A percentile compares a stretch with the other conserved stretches of the same genome.
These are phyloP conservation scores for Leptographium galeiforme DNA, from an alignment of 2,329 filamentous ascomycete genomes.

Conservation along the genomic window DNA sequence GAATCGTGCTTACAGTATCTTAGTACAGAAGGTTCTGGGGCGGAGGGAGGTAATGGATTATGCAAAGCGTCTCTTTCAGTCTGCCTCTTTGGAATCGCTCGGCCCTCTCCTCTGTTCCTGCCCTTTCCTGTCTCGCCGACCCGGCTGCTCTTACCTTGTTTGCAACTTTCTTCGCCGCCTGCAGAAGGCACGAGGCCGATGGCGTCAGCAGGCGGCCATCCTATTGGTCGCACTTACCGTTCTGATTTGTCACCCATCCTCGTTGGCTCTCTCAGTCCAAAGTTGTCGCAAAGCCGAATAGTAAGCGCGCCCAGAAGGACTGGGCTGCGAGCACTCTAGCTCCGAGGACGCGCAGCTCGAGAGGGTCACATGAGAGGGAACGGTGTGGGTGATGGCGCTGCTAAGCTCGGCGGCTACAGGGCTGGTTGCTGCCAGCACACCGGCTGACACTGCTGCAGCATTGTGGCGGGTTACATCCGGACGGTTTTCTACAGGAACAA, in stretches of 20 bases:
- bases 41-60: too few species aligned
- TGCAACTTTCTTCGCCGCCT: background rate
- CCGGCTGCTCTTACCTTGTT: background rate
- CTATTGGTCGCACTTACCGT: background rate
- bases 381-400: too few species aligned
- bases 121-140: background rate
- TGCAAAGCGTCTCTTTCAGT: background rate
- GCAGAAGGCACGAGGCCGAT: background rate
- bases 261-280: too few species aligned
- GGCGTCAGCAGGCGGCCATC: background rate
- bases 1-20: too few species aligned
- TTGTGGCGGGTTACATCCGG: background rate
- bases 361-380: background rate
- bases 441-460: background rate
- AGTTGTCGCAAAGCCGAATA: too few species aligned
- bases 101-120: too few species aligned
- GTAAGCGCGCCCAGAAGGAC: too few species aligned
- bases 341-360: background rate
- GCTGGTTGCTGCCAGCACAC: background rate
- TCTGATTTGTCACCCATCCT: background rate
- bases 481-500: too few species aligned
- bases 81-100: background rate
- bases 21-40: too few species aligned
- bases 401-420: background rate
- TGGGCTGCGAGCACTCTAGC: background rate